Evolutionary conservation across 306 rosid species (phyloP), one percentile per base, ranked within the genome.

Genomic region (Trifolium repens): DNA sequence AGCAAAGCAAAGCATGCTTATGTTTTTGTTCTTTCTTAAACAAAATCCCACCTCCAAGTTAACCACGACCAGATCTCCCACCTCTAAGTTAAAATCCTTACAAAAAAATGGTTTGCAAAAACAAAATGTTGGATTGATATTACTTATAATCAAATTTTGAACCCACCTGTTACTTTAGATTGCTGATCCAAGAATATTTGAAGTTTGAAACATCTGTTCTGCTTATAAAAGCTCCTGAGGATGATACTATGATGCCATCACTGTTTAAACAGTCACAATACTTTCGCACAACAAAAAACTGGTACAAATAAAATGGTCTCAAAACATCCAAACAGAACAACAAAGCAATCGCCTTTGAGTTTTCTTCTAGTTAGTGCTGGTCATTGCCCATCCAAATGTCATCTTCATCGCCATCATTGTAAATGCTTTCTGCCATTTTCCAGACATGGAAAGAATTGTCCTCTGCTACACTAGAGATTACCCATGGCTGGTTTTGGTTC

Each of bases 401-500:
- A 0, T 80, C 93, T 0, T 85, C 87, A 5, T 85, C 86, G 3
- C 80, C 85, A 10, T 83, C 91, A 3, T 77, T 83, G 61, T 85
- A 89, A 76, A 94, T 90, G 75, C 84, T 79, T 32, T 89, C 92
- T 4, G 99, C 86, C 84, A 94, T 86, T 84, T 92, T 91, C 99
- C 99, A 94, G 40, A 94, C 81, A 75, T 92, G 97, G 82, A 92
- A 78, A 58, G 93, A 85, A 68, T 92, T 94, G 73, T 94, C 97
- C 79, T 94, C 96, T 0, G 93, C 97, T 30, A 92, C 99, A 63
- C 96, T 94, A 32, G 99, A 81, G 71, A 94, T 88, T 65, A 88
- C 83, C 99, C 96, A 92, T 66, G 96, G 93, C 79, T 73, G 88
- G 24, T 90, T 53, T 74, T 54, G 80, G 86, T 94, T 92, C 99